These are phyloP conservation scores for Carex pumila DNA, from an alignment of 176 grass and related monocot genomes.

Conservation along the genomic window DNA sequence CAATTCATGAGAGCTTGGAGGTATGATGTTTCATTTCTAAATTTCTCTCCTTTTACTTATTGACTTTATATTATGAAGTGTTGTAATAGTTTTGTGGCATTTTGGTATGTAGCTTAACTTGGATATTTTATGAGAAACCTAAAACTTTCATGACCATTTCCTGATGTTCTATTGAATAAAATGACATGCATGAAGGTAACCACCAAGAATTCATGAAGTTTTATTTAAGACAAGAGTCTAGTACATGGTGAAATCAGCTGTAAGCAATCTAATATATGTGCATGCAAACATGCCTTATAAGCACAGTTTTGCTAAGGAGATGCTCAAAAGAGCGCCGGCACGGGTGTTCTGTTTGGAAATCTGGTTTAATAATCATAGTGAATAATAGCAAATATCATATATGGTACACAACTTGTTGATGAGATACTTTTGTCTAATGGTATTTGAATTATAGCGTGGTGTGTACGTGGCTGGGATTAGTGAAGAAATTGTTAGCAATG, in stretches of 20 bases:
- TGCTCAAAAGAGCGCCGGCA: background rate
- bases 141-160: background rate
- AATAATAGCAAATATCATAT: background rate
- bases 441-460: slow-evolving; percentile 44
- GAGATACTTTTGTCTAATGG: background rate
- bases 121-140: background rate
- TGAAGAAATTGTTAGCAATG: slow-evolving; percentile 78
- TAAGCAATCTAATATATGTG: background rate
- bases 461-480: slow-evolving; percentile 68
- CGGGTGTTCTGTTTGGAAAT: background rate
- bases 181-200: background rate
- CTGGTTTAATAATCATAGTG: background rate
- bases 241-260: background rate
- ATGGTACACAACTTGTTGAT: background rate
- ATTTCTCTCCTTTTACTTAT: background rate
- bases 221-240: background rate
- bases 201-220: background rate
- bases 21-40: slow-evolving; percentile 26
- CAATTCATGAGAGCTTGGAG: slow-evolving; percentile 79
- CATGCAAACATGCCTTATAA: background rate
- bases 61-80: background rate
- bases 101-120: background rate
- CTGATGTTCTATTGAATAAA: background rate
- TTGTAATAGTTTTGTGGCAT: background rate
- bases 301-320: background rate